phyloP scores from a whole-genome alignment of 768 basidiomycete genomes.

The Podaxis pistillaris region DNA sequence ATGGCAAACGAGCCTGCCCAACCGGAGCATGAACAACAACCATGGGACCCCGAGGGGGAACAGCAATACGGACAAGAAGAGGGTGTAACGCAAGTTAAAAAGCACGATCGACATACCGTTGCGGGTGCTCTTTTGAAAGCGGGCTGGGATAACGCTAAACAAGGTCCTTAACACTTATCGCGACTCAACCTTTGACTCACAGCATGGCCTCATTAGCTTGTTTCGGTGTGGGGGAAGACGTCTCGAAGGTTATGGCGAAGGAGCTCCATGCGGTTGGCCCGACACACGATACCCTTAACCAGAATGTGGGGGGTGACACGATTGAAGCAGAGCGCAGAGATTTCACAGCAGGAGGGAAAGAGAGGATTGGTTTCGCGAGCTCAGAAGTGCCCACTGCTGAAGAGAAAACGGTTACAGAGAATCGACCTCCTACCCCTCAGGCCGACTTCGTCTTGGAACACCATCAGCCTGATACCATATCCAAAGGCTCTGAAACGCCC shows the following conservation, averaged over 20 bases:
- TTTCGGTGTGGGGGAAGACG: slow-evolving; percentile 36
- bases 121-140: slow-evolving; percentile 32
- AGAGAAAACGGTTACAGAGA: slow-evolving; percentile 59
- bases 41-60: slow-evolving; percentile 75
- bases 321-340: slow-evolving; percentile 52
- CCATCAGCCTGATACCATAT: slow-evolving; percentile 6
- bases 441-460: neutral
- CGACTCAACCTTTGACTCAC: neutral
- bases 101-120: slow-evolving; percentile 33
- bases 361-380: slow-evolving; percentile 56
- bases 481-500: neutral
- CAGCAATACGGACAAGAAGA: slow-evolving; percentile 48
- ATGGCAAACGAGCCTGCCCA: slow-evolving; percentile 52
- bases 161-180: slow-evolving; percentile 40
- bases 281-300: slow-evolving; percentile 36
- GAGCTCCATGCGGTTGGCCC: slow-evolving; percentile 42
- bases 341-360: slow-evolving; percentile 47
- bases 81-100: slow-evolving; percentile 42
- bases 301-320: slow-evolving; percentile 38
- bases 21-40: slow-evolving; percentile 48
- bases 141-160: slow-evolving; percentile 36
- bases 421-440: slow-evolving; percentile 28
- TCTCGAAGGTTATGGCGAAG: slow-evolving; percentile 33
- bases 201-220: slow-evolving; percentile 29
- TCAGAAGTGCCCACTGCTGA: slow-evolving; percentile 68